A percentile compares a stretch with the other conserved stretches of the same genome.
Evolutionary conservation across 2,329 filamentous ascomycete genomes (phyloP).

Genomic region (Trichoderma sp.): DNA sequence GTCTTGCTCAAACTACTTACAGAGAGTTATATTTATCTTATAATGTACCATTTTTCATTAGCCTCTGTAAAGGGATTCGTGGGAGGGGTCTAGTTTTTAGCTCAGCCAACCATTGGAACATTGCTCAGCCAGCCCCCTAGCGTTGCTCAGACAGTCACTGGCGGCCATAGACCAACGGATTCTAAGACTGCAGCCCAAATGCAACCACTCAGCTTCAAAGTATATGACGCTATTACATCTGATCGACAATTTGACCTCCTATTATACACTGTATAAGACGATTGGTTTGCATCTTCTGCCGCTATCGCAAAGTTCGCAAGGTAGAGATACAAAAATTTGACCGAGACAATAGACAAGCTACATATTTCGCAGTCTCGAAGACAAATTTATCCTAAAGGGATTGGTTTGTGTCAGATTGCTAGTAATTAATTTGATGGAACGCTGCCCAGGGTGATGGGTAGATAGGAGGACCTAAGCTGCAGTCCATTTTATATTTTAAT

Average conservation of each 20-base stretch:
- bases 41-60: too few species aligned
- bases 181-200: neutral
- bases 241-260: neutral
- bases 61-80: too few species aligned
- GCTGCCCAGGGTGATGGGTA: too few species aligned
- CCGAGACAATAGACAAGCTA: neutral
- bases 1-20: too few species aligned
- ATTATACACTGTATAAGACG: neutral
- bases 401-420: too few species aligned
- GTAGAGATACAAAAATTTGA: neutral
- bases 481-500: too few species aligned
- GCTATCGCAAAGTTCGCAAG: neutral
- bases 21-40: too few species aligned
- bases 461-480: too few species aligned
- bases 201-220: neutral
- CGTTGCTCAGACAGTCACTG: neutral
- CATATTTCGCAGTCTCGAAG: neutral
- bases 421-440: too few species aligned
- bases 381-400: neutral
- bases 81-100: neutral
- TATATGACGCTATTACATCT: neutral
- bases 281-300: neutral
- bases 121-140: neutral
- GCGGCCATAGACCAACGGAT: neutral
- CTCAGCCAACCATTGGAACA: neutral